Evolutionary conservation across 495 filamentous ascomycete genomes (phyloP), one percentile per base, ranked within the genome.

Genomic region (Lophiotrema nucula): DNA sequence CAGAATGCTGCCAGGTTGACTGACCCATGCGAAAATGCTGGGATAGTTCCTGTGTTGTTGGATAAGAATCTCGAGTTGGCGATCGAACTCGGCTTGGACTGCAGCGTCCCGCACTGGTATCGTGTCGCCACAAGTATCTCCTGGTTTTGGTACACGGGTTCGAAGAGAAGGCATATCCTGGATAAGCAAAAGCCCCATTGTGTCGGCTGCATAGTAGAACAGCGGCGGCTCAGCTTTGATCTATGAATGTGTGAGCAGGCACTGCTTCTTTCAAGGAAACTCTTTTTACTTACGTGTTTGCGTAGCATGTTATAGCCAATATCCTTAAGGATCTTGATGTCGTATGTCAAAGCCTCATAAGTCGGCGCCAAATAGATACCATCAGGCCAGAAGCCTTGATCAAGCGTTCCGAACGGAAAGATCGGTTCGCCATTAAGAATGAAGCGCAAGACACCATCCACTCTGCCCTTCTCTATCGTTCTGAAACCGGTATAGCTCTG

Each of bases 321-420:
- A 4, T 69, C 67, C 68, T 88, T 86, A 45, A 87, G 63, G 25
- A 81, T 57, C 45, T 84, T 41, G 2, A 88, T 66, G 67, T 88
- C 85, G 43, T 76, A 87, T 0, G 81, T 72, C 84, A 88, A 86
- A 0, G 84, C 85, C 50, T 86, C 82, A 1, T 70, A 65, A 18
- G 72, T 85, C 0, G 84, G 85, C 0, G 85, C 77, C 0, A 76
- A 73, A 59, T 87, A 79, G 21, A 87, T 69, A 0, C 84, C 84
- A 60, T 88, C 84, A 0, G 85, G 85, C 84, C 83, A 88, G 68
- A 76, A 86, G 2, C 84, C 85, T 59, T 88, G 83, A 48, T 88
- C 85, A 2, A 88, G 72, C 0, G 84, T 86, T 12, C 83, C 83
- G 47, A 88, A 86, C 58, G 77, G 74, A 70, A 87, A 87, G 10